These are phyloP conservation scores for Fusarium nurragi DNA, from an alignment of 2,329 filamentous ascomycete species.

Conservation along the genomic window DNA sequence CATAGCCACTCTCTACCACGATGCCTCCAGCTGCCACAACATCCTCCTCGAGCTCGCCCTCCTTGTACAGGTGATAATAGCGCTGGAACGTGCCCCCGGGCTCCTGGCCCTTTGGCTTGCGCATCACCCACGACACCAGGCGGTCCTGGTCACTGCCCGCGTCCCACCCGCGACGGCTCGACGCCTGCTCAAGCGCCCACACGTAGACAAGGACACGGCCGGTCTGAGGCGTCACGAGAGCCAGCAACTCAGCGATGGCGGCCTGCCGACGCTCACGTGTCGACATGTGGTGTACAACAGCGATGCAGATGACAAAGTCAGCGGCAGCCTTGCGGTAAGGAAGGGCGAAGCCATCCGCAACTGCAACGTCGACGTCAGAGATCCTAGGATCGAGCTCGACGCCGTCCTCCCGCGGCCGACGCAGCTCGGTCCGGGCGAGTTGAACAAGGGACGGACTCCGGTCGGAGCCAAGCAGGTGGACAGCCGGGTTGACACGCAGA, in stretches of 20 bases:
- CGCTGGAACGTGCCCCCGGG: conserved; percentile 75
- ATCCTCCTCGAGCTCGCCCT: conserved; percentile 87
- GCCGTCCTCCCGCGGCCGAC: conserved; percentile 29
- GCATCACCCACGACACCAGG: conserved; percentile 93
- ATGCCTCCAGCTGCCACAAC: conserved; percentile 77
- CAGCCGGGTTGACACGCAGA: conserved; percentile 76
- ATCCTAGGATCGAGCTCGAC: conserved; percentile 20
- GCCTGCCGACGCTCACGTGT: conserved; percentile 76
- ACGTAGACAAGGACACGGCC: conserved; percentile 86
- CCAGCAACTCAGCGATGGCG: conserved; percentile 76
- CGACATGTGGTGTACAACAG: conserved; percentile 92
- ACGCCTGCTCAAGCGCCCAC: conserved; percentile 93
- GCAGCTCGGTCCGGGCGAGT: conserved; percentile 54
- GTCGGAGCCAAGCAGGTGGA: conserved; percentile 88
- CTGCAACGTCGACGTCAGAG: conserved; percentile 70
- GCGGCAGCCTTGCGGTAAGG: conserved; percentile 71
- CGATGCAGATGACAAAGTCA: conserved; percentile 94
- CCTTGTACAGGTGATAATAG: conserved; percentile 92
- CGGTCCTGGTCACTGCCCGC: conserved; percentile 86
- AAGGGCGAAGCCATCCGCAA: conserved; percentile 85
- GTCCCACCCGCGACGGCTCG: conserved; percentile 88
- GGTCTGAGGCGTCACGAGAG: conserved; percentile 66
- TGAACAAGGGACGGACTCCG: conserved; percentile 70
- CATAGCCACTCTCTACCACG: conserved; percentile 85
- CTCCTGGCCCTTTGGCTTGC: conserved; percentile 45